phyloP scores from a whole-genome alignment of 2,329 filamentous ascomycete genomes.

The Drechslera avenae region DNA sequence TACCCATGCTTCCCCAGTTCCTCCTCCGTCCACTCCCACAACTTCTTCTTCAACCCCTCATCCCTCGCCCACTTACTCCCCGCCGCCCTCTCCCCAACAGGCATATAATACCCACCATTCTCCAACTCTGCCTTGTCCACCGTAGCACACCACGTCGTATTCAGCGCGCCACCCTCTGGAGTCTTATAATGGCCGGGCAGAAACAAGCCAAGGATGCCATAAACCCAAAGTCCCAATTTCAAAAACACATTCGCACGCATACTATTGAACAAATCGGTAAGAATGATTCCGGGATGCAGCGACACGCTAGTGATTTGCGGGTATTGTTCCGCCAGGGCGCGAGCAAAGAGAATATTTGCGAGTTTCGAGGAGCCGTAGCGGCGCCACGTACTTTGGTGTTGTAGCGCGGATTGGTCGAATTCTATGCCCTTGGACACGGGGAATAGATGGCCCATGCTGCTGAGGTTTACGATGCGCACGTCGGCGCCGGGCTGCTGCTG shows the following conservation, averaged over 20 bases:
- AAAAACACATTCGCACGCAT: constrained; percentile 33
- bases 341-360: constrained; percentile 56
- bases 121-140: constrained; percentile 40
- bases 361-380: constrained; percentile 59
- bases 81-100: constrained; percentile 32
- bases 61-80: constrained; percentile 37
- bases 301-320: constrained; percentile 53
- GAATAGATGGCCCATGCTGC: constrained; percentile 36
- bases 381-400: constrained; percentile 34
- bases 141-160: constrained; percentile 52
- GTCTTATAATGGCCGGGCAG: constrained; percentile 40
- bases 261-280: constrained; percentile 50
- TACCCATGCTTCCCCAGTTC: constrained; percentile 43
- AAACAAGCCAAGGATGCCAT: constrained; percentile 25
- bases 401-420: constrained; percentile 44
- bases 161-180: constrained; percentile 46
- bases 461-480: constrained; percentile 54
- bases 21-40: constrained; percentile 48
- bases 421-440: constrained; percentile 40
- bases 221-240: constrained; percentile 33
- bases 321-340: constrained; percentile 51
- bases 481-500: constrained; percentile 44
- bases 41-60: constrained; percentile 41
- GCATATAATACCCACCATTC: constrained; percentile 52
- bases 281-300: constrained; percentile 57